A percentile compares a stretch with the other conserved stretches of the same genome.
These are phyloP conservation scores for Ajuga reptans DNA, from an alignment of 305 asterid genomes.

Conservation along the genomic window DNA sequence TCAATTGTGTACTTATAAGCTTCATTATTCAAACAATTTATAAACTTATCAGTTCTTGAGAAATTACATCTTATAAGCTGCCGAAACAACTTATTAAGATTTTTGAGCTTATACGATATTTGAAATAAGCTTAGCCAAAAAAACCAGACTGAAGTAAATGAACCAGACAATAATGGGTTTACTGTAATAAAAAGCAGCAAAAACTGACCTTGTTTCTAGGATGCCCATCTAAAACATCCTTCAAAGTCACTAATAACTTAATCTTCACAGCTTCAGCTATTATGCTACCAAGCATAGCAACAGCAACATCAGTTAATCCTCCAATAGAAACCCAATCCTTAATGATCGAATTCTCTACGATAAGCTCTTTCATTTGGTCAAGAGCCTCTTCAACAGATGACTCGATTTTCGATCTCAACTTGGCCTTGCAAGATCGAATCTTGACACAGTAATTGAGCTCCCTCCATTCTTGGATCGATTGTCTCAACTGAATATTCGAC, in stretches of 20 bases:
- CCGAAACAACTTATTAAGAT: no score
- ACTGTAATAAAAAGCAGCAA: background rate
- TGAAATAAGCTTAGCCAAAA: no score
- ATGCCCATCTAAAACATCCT: conserved; percentile 44
- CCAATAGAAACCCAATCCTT: conserved; percentile 57
- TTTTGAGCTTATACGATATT: no score
- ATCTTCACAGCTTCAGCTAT: conserved; percentile 20
- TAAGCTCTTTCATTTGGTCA: conserved; percentile 33
- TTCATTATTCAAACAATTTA: no score
- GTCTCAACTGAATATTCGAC: conserved; percentile 46
- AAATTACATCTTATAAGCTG: no score
- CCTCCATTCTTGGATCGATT: conserved; percentile 60
- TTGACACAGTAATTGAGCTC: conserved; percentile 53
- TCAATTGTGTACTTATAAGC: no score
- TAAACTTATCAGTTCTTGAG: no score
- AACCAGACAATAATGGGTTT: no score
- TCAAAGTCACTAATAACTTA: conserved; percentile 33
- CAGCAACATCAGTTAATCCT: conserved; percentile 36
- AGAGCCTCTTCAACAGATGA: conserved; percentile 35
- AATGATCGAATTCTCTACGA: conserved; percentile 37
- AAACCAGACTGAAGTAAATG: no score
- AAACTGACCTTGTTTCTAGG: conserved; percentile 50
- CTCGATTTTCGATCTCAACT: conserved; percentile 25
- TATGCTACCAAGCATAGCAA: conserved; percentile 25
- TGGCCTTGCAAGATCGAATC: conserved; percentile 48